Conservation (phyloP, 1,284 basidiomycete species). For the Boletellus deceptivus region DNA sequence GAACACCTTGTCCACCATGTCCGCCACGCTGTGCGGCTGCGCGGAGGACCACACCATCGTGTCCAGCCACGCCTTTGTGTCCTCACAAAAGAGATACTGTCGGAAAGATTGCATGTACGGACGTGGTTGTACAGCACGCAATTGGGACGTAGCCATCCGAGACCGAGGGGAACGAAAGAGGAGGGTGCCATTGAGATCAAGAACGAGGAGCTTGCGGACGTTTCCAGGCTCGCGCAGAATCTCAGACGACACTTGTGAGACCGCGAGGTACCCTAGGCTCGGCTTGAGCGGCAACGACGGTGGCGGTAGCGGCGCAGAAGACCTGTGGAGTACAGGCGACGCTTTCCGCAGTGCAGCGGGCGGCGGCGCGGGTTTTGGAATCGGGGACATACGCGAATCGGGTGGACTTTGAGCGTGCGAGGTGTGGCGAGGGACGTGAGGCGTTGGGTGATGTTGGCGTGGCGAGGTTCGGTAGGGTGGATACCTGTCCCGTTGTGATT, state of each 20-base stretch:
- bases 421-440: slow-evolving; percentile 7
- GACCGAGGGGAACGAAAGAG: slow-evolving; percentile 54
- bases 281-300: slow-evolving; percentile 23
- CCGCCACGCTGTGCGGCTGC: slow-evolving; percentile 72
- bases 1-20: slow-evolving; percentile 66
- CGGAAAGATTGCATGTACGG: slow-evolving; percentile 70
- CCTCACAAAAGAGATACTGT: slow-evolving; percentile 58
- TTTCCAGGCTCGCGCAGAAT: slow-evolving; percentile 34
- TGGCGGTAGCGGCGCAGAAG: too few relatives aligned
- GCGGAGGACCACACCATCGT: slow-evolving; percentile 89
- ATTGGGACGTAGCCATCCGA: slow-evolving; percentile 28
- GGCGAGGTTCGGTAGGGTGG: background rate
- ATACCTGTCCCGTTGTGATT: slow-evolving; percentile 6
- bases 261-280: slow-evolving; percentile 38
- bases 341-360: background rate
- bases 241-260: slow-evolving; percentile 36
- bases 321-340: slow-evolving; percentile 1
- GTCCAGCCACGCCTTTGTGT: slow-evolving; percentile 63
- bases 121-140: slow-evolving; percentile 43
- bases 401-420: slow-evolving; percentile 9
- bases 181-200: slow-evolving; percentile 83
- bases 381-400: background rate
- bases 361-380: background rate
- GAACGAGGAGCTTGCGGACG: slow-evolving; percentile 67
- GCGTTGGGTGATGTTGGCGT: slow-evolving; percentile 10